Evolutionary conservation across 805 yeast species (phyloP), one percentile per base, ranked within the genome.

Genomic region (Ogataea nonfermentans): DNA sequence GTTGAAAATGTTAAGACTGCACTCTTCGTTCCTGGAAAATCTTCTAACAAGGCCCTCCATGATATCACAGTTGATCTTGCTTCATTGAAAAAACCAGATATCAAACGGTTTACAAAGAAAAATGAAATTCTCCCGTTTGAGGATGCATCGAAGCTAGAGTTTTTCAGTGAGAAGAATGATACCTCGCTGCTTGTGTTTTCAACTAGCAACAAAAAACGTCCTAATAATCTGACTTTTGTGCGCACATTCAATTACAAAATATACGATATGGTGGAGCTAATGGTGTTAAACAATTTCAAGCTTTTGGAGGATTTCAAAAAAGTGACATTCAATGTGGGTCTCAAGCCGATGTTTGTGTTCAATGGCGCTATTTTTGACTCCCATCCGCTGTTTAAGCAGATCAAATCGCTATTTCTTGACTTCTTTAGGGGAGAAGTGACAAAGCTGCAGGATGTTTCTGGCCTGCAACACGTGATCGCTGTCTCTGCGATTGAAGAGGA

Each of bases 91-190:
- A 89, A 91, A 64, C 99, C 99, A 20, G 81, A 78, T 51, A 79
- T 82, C 49, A 88, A 88, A 65, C 79, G 95, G 58, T 91, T 93
- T 59, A 73, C 79, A 41, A 87, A 85, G 65, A 90, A 88, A 70
- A 93, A 93, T 57, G 91, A 87, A 31, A 73, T 91, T 46, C 75
- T 83, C 51, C 98, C 99, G 11, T 93, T 93, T 64, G 99, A 93
- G 65, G 98, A 93, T 60, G 74, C 87, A 10, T 55, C 83, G 2
- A 76, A 83, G 25, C 66, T 93, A 44, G 99, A 93, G 64, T 93
- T 93, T 57, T 87, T 93, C 65, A 76, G 95, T 52, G 96, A 91
- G 63, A 93, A 93, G 73, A 93, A 93, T 62, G 99, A 93, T 63
- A 63, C 84, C 30, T 88, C 98, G 2, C 67, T 93, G 41, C 61